Evolutionary conservation across 768 basidiomycete genomes (phyloP).

Genomic region (Multifurca ochricompacta): DNA sequence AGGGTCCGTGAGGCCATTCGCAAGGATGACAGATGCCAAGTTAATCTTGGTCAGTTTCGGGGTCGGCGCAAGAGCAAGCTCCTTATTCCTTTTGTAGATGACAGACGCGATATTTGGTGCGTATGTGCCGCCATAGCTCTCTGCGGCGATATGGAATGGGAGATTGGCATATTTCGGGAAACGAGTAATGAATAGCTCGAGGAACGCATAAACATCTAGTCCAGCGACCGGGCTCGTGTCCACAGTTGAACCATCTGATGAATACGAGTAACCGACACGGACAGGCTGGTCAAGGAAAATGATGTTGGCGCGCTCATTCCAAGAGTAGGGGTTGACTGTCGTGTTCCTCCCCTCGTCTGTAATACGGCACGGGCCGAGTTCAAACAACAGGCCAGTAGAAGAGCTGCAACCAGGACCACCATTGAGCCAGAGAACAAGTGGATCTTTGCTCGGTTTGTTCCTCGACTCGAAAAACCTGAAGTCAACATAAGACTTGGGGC

Average conservation of each 20-base stretch:
- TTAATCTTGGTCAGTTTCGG: conserved; percentile 64
- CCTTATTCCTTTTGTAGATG: conserved; percentile 73
- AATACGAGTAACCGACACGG: conserved; percentile 86
- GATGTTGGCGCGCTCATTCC: conserved; percentile 75
- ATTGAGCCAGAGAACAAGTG: conserved; percentile 87
- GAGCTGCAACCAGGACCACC: conserved; percentile 47
- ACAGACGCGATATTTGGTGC: conserved; percentile 80
- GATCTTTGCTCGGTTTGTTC: conserved; percentile 61
- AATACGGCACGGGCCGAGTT: conserved; percentile 21
- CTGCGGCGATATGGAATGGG: conserved; percentile 75
- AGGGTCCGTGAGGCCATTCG: conserved; percentile 83
- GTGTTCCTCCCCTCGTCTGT: conserved; percentile 43
- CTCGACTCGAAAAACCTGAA: conserved; percentile 86
- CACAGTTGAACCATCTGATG: conserved; percentile 64
- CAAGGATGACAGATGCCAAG: conserved; percentile 76
- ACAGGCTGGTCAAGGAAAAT: conserved; percentile 78
- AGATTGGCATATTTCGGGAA: conserved; percentile 64
- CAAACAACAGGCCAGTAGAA: conserved; percentile 20
- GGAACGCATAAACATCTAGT: conserved; percentile 82
- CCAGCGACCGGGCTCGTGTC: conserved; percentile 80
- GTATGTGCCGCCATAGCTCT: conserved; percentile 68
- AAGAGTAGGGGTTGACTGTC: conserved; percentile 69
- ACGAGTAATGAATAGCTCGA: conserved; percentile 69
- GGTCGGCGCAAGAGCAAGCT: conserved; percentile 36
- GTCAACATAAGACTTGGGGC: background rate